These are phyloP conservation scores for Mycena latifolia DNA, from an alignment of 768 basidiomycete species.

Conservation along the genomic window DNA sequence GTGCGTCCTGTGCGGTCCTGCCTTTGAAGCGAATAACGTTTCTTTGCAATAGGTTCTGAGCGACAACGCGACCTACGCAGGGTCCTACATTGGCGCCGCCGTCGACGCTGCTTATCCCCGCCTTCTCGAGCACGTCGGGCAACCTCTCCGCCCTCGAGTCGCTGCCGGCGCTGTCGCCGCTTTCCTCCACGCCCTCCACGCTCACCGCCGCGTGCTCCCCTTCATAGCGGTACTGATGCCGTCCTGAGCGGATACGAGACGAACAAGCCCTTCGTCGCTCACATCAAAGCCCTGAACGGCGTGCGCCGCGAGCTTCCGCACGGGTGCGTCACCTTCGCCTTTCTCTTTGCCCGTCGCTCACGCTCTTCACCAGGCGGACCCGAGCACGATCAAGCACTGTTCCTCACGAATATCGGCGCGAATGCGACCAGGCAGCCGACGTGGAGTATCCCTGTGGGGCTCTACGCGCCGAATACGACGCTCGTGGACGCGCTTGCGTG, in stretches of 20 bases:
- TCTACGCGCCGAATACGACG: constrained; percentile 53
- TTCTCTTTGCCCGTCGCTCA: not conserved
- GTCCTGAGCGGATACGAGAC: constrained; percentile 64
- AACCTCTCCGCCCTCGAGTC: constrained; percentile 56
- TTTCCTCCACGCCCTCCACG: constrained; percentile 56
- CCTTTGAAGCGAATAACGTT: not conserved
- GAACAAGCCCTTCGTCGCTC: constrained; percentile 61
- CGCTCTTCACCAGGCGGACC: constrained; percentile 42
- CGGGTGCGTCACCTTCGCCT: no score
- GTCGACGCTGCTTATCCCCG: constrained; percentile 64
- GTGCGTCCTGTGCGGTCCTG: constrained; percentile 47
- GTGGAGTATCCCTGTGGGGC: constrained; percentile 58
- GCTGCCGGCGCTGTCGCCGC: constrained; percentile 43
- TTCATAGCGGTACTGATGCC: no score
- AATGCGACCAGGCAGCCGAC: constrained; percentile 44
- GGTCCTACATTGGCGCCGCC: constrained; percentile 57
- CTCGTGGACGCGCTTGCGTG: constrained; percentile 71
- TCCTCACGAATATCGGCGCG: constrained; percentile 67
- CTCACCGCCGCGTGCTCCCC: constrained; percentile 72
- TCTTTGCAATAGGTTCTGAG: constrained; percentile 35
- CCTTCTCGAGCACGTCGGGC: constrained; percentile 65
- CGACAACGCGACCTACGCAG: constrained; percentile 46
- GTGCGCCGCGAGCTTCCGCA: constrained; percentile 61
- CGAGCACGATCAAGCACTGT: constrained; percentile 59
- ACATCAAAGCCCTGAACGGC: constrained; percentile 62